phyloP scores from a whole-genome alignment of 1,139 yeast species.

The Suhomyces panamericanus region DNA sequence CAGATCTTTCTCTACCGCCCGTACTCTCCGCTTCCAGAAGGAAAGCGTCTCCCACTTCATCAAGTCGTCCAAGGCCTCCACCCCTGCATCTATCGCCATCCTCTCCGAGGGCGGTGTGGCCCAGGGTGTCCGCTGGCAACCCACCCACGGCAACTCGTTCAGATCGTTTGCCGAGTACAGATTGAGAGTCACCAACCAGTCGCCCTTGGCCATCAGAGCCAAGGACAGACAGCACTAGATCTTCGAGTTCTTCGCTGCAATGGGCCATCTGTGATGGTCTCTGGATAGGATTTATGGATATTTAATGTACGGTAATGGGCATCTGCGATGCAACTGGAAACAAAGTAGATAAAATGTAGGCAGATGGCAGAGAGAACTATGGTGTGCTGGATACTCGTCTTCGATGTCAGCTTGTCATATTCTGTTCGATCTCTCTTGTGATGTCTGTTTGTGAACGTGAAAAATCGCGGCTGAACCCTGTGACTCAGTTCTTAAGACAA shows the following conservation, averaged over 20 bases:
- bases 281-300: constrained; percentile 1
- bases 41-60: constrained; percentile 26
- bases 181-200: constrained; percentile 49
- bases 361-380: background rate
- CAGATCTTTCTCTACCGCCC: constrained; percentile 18
- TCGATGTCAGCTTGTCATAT: too few species aligned
- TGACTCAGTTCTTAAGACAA: too few species aligned
- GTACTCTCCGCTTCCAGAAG: constrained; percentile 23
- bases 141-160: constrained; percentile 43
- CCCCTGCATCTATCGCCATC: constrained; percentile 15
- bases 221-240: constrained; percentile 9
- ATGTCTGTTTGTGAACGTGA: too few species aligned
- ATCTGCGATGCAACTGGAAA: background rate
- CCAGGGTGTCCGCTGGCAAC: constrained; percentile 34
- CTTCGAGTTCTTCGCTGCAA: background rate
- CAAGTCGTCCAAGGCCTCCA: constrained; percentile 23
- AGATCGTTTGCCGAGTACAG: constrained; percentile 59
- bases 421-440: too few species aligned
- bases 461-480: too few species aligned
- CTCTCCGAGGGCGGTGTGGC: constrained; percentile 12
- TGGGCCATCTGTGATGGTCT: background rate
- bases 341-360: too few species aligned
- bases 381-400: too few species aligned
- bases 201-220: constrained; percentile 44
- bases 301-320: background rate